Percentiles rank a stretch among this genome's conserved stretches.
These are phyloP conservation scores for Moesziomyces sp. DNA, from an alignment of 1,284 basidiomycete genomes.

Conservation along the genomic window DNA sequence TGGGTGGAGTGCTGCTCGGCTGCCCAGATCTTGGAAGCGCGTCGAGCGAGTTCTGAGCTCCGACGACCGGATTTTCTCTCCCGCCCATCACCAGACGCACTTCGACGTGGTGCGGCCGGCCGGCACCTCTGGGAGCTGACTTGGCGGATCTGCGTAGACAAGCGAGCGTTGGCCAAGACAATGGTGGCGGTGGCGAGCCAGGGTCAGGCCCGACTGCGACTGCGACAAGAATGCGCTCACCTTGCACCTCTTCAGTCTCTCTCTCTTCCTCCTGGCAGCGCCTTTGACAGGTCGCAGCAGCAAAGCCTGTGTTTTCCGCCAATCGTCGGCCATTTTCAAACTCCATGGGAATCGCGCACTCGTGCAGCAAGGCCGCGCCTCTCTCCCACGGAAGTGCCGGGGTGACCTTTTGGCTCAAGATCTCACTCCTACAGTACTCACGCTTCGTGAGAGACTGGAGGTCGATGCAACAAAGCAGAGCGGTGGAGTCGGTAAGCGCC, in stretches of 20 bases:
- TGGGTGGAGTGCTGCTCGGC: background rate
- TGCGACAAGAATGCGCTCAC: background rate
- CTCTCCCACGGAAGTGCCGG: background rate
- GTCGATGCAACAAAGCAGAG: no score
- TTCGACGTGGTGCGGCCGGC: no score
- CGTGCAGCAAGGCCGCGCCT: background rate
- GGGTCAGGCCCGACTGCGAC: background rate
- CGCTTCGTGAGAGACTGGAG: no score
- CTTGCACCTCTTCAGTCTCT: background rate
- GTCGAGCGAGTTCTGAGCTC: background rate
- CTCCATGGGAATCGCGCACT: conserved; percentile 12
- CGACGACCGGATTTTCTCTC: background rate
- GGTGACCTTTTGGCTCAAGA: background rate
- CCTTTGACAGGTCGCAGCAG: no score
- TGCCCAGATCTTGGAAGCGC: background rate
- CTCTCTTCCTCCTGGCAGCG: background rate
- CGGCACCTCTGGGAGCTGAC: no score
- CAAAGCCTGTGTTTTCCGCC: background rate
- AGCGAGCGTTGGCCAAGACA: background rate
- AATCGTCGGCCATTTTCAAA: background rate
- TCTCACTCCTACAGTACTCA: background rate
- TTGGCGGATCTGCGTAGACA: background rate
- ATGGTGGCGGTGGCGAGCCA: no score
- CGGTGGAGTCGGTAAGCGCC: no score
- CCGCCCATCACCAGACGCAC: background rate